phyloP scores from a whole-genome alignment of 2,329 filamentous ascomycete species.

The Sarocladium oryzae region DNA sequence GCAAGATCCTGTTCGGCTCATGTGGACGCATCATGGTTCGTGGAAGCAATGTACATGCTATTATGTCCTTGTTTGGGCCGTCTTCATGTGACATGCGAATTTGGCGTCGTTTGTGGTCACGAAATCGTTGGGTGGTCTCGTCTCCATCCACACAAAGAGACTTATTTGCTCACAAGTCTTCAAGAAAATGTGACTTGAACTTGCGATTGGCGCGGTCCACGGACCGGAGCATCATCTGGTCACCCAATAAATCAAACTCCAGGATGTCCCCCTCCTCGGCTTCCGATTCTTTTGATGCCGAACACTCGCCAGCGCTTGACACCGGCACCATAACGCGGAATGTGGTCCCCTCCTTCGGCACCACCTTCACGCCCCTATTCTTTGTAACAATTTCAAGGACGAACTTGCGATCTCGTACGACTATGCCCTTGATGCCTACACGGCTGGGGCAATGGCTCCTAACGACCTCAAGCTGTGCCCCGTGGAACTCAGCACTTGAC shows the following conservation, averaged over 20 bases:
- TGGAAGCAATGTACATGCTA: no score
- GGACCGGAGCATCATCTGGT: slow-evolving; percentile 77
- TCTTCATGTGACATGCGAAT: no score
- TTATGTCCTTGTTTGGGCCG: no score
- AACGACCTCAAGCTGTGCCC: slow-evolving; percentile 75
- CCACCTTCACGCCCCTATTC: slow-evolving; percentile 62
- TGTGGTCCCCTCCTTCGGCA: slow-evolving; percentile 86
- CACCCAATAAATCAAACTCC: slow-evolving; percentile 77
- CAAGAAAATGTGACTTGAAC: slow-evolving; percentile 78
- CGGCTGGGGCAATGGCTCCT: slow-evolving; percentile 73
- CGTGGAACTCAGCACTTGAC: slow-evolving; percentile 83
- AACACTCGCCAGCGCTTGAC: slow-evolving; percentile 18
- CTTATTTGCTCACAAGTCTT: slow-evolving; percentile 33
- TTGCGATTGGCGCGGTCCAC: slow-evolving; percentile 85
- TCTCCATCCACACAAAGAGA: neutral
- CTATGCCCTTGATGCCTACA: slow-evolving; percentile 79
- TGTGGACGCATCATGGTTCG: no score
- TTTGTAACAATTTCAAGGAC: slow-evolving; percentile 78
- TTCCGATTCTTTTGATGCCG: slow-evolving; percentile 15
- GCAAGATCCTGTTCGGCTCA: no score
- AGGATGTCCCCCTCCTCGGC: slow-evolving; percentile 31
- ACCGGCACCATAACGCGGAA: slow-evolving; percentile 69
- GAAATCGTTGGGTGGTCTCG: neutral
- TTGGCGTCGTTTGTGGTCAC: no score
- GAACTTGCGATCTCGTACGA: slow-evolving; percentile 81